Conservation (phyloP, 805 yeast genomes). For the Saturnispora gosingensis region DNA sequence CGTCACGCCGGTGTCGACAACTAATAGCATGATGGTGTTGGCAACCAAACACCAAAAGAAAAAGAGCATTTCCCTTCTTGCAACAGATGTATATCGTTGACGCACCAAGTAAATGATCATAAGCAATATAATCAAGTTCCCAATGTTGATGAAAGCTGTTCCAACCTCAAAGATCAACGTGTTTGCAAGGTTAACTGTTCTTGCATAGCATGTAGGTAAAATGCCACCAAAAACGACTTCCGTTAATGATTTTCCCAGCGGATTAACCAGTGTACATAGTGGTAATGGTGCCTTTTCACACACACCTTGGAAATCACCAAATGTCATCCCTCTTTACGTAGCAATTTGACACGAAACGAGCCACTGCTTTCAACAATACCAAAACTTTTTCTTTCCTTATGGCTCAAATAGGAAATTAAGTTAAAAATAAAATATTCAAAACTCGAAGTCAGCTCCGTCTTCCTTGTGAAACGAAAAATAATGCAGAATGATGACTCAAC, state of each 20-base stretch:
- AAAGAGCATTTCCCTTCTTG: constrained; percentile 75
- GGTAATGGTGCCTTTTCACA: constrained; percentile 70
- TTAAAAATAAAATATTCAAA: neutral
- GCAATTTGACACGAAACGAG: neutral
- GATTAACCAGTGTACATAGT: constrained; percentile 64
- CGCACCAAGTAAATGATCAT: constrained; percentile 71
- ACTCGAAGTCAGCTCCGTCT: neutral
- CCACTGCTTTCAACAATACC: neutral
- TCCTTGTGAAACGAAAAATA: neutral
- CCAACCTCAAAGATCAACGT: constrained; percentile 87
- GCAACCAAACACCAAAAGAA: constrained; percentile 55
- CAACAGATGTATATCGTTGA: constrained; percentile 89
- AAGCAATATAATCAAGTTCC: constrained; percentile 52
- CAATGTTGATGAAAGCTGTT: constrained; percentile 76
- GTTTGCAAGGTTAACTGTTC: constrained; percentile 82
- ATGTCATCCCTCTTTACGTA: constrained; percentile 35
- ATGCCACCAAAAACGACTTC: constrained; percentile 45
- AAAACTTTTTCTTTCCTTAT: neutral
- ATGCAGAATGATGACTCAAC: too few species aligned
- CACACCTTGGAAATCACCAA: constrained; percentile 55
- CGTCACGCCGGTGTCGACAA: constrained; percentile 87
- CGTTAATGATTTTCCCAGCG: constrained; percentile 26
- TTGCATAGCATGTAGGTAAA: constrained; percentile 70
- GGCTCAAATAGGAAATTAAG: neutral
- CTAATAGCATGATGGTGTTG: constrained; percentile 53